Conservation (phyloP, 352 stramenopile species). For the Pythium dissotocum region DNA sequence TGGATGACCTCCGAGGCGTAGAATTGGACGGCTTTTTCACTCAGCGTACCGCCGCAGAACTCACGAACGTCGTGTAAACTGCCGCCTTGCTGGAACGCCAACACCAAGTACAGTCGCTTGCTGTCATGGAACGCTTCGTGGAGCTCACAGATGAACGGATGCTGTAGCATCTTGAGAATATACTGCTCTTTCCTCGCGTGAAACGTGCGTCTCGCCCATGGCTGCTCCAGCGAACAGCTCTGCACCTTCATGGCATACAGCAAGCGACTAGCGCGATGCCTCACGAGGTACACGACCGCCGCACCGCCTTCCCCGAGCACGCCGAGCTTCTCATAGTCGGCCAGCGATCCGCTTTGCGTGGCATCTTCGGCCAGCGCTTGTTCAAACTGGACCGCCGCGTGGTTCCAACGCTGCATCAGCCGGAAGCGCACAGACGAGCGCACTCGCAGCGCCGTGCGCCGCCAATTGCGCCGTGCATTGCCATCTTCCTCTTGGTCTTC, state of each 20-base stretch:
- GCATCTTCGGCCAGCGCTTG: not conserved
- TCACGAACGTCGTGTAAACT: constrained; percentile 28
- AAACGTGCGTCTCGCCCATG: constrained; percentile 27
- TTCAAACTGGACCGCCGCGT: not conserved
- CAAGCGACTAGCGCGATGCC: constrained; percentile 17
- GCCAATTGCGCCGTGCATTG: constrained; percentile 16
- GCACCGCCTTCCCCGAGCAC: constrained; percentile 32
- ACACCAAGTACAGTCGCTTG: constrained; percentile 29
- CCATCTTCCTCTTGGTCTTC: not conserved
- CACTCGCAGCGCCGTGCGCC: constrained; percentile 14
- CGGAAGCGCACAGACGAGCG: constrained; percentile 20
- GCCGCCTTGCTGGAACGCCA: constrained; percentile 34
- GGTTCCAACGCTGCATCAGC: constrained; percentile 17
- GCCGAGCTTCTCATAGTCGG: constrained; percentile 34
- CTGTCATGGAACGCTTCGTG: constrained; percentile 33
- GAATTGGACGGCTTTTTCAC: constrained; percentile 36
- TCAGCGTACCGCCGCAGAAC: constrained; percentile 22
- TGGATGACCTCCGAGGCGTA: constrained; percentile 60
- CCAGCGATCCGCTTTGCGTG: constrained; percentile 3
- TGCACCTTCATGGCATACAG: constrained; percentile 39
- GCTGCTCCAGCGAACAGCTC: constrained; percentile 15
- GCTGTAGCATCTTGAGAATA: constrained; percentile 31
- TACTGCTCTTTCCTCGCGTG: constrained; percentile 31
- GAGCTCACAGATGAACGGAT: constrained; percentile 35
- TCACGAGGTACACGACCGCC: constrained; percentile 37